Percentiles rank a stretch among this genome's conserved stretches.
Conservation (phyloP, 345 rosid genomes). For the Pelargonium nanum region DNA sequence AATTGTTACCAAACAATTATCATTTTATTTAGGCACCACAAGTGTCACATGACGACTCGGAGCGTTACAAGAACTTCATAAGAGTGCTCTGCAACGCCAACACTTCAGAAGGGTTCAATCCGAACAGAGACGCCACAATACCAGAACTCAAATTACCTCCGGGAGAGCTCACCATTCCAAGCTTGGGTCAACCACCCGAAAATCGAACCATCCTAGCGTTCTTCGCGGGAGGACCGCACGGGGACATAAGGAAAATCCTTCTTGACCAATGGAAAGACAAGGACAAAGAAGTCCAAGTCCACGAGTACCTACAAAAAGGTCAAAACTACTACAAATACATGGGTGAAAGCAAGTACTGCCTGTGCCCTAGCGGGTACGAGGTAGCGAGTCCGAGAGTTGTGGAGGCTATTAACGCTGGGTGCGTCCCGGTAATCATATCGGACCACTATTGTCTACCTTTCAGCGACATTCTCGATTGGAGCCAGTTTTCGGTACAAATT, state of each 20-base stretch:
- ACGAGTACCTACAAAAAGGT: constrained; percentile 22
- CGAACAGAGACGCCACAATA: constrained; percentile 51
- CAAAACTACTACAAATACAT: constrained; percentile 27
- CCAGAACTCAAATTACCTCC: constrained; percentile 34
- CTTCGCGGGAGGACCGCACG: constrained; percentile 61
- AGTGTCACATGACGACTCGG: constrained; percentile 32
- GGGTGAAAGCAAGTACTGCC: constrained; percentile 47
- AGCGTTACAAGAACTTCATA: constrained; percentile 39
- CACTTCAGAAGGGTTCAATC: constrained; percentile 52
- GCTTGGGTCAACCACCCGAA: constrained; percentile 9
- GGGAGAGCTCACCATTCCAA: constrained; percentile 14
- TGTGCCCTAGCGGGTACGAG: constrained; percentile 57
- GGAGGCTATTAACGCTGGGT: constrained; percentile 32
- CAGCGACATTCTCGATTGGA: constrained; percentile 46
- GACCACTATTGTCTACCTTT: constrained; percentile 38
- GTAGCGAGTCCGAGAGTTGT: constrained; percentile 53
- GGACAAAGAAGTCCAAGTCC: constrained; percentile 42
- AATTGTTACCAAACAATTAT: too few relatives aligned
- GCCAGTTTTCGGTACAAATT: constrained; percentile 28
- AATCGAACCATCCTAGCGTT: constrained; percentile 48
- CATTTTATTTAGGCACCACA: constrained; percentile 46
- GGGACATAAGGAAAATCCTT: constrained; percentile 34
- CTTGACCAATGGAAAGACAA: constrained; percentile 55
- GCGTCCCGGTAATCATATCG: constrained; percentile 39
- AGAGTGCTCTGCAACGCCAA: constrained; percentile 82